phyloP scores from a whole-genome alignment of 805 yeast species.

The Saccharomycopsis oosterbeekiorum region DNA sequence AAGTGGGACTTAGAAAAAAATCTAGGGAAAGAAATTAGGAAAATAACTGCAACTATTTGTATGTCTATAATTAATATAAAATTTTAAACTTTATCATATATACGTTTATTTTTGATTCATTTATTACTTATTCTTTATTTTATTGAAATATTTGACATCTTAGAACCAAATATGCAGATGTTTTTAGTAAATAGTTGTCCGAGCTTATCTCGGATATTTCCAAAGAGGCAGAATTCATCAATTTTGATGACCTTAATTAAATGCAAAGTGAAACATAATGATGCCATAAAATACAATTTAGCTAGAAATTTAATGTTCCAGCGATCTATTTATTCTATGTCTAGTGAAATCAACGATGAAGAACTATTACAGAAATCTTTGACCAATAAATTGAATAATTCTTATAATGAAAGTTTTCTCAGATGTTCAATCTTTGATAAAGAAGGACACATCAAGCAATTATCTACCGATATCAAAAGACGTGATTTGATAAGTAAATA shows the following conservation, averaged over 20 bases:
- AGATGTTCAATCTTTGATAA: slow-evolving; percentile 69
- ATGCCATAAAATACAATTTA: background rate
- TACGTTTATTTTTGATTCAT: no score
- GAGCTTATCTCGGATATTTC: background rate
- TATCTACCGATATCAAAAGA: slow-evolving; percentile 65
- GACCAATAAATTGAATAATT: slow-evolving; percentile 6
- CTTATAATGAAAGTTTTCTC: slow-evolving; percentile 5
- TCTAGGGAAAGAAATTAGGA: no score
- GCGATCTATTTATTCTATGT: background rate
- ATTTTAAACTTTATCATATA: no score
- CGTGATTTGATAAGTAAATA: slow-evolving; percentile 63
- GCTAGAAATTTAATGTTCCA: background rate
- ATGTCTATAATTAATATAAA: no score
- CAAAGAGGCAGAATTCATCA: background rate
- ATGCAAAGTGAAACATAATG: background rate
- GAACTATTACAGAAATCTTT: slow-evolving; percentile 11
- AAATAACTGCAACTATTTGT: no score
- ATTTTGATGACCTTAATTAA: background rate
- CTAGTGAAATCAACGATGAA: slow-evolving; percentile 9
- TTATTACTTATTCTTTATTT: no score
- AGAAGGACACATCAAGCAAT: slow-evolving; percentile 57
- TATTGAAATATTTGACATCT: background rate
- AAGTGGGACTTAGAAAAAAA: no score
- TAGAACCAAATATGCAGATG: background rate
- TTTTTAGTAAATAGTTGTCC: background rate